Percentiles rank a stretch among this genome's conserved stretches.
Evolutionary conservation across 306 rosid species (phyloP).

Genomic region (Styphnolobium japonicum): DNA sequence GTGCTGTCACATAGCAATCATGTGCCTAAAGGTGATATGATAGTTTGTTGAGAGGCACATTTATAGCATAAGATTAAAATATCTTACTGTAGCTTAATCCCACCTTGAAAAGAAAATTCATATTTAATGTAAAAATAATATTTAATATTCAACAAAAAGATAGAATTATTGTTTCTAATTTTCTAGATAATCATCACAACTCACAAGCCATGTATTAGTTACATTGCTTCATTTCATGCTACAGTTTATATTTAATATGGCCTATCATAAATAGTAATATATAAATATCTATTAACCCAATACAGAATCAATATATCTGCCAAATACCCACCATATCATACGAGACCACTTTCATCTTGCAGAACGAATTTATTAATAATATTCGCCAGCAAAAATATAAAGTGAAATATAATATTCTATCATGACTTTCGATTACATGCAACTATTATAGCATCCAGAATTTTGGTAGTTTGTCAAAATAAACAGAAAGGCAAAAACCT

Average conservation of each 20-base stretch:
- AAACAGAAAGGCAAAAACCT: conserved; percentile 4
- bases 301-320: neutral
- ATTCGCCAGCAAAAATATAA: neutral
- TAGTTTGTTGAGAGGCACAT: neutral
- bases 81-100: neutral
- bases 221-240: neutral
- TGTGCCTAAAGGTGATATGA: neutral
- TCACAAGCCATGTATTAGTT: neutral
- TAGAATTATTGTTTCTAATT: neutral
- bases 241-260: neutral
- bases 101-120: neutral
- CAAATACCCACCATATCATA: neutral
- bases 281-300: neutral
- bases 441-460: neutral
- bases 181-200: neutral
- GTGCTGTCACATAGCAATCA: neutral
- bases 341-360: neutral
- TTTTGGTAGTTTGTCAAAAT: neutral
- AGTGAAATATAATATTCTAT: neutral
- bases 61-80: neutral
- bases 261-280: neutral
- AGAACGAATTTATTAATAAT: neutral
- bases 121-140: neutral
- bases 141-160: neutral
- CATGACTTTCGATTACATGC: neutral